A percentile compares a stretch with the other conserved stretches of the same genome.
Conservation (phyloP, 176 grass and related monocot genomes). For the Zoysia japonica region DNA sequence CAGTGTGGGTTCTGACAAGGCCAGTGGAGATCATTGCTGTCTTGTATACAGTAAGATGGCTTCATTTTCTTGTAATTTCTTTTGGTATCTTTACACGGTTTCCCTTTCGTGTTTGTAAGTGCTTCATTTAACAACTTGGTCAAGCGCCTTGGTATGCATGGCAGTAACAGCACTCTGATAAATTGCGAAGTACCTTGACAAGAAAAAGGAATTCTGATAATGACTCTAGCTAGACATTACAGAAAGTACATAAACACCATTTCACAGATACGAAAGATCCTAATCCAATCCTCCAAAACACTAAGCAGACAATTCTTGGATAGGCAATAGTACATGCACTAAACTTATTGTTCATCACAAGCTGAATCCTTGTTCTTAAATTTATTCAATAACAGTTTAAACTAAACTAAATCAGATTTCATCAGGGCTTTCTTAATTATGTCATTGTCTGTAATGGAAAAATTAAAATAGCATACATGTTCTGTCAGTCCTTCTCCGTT, state of each 20-base stretch:
- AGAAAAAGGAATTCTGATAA: not conserved
- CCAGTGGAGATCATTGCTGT: constrained; percentile 69
- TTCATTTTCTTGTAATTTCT: constrained; percentile 8
- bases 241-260: not conserved
- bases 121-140: not conserved
- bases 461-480: not conserved
- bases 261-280: constrained; percentile 19
- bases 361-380: not conserved
- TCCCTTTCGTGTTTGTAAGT: not conserved
- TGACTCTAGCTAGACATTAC: not conserved
- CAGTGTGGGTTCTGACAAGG: constrained; percentile 62
- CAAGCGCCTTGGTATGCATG: not conserved
- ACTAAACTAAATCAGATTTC: not conserved
- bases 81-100: not conserved
- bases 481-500: not conserved
- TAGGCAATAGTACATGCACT: not conserved
- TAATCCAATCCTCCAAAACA: not conserved
- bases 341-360: not conserved
- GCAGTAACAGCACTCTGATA: not conserved
- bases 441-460: not conserved
- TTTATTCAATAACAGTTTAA: not conserved
- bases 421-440: not conserved
- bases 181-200: constrained; percentile 14
- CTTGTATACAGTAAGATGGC: constrained; percentile 57
- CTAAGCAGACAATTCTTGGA: not conserved